These are phyloP conservation scores for Plectosphaerella plurivora DNA, from an alignment of 2,329 filamentous ascomycete species.

Conservation along the genomic window DNA sequence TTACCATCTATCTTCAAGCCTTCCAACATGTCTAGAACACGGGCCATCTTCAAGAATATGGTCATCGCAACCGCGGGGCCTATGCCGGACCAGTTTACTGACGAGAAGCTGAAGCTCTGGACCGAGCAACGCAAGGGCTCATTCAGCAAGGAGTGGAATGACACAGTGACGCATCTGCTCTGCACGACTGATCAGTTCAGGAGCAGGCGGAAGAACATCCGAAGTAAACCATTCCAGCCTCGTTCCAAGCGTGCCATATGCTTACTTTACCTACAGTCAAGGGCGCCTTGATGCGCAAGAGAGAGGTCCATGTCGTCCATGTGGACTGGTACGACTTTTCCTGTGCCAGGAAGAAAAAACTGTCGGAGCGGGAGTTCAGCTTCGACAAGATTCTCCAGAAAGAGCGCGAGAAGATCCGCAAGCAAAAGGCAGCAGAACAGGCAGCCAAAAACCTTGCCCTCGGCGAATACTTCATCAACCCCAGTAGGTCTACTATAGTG, in stretches of 20 bases:
- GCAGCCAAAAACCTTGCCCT: constrained; percentile 25
- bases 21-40: neutral
- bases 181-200: constrained; percentile 59
- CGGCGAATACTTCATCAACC: constrained; percentile 40
- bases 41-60: constrained; percentile 45
- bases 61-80: constrained; percentile 55
- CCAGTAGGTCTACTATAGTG: constrained; percentile 32
- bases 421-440: constrained; percentile 27
- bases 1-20: too few species aligned
- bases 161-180: constrained; percentile 68
- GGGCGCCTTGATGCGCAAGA: constrained; percentile 26
- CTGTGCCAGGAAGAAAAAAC: constrained; percentile 18
- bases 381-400: constrained; percentile 19
- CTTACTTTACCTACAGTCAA: constrained; percentile 23
- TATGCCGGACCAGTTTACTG: constrained; percentile 42
- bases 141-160: constrained; percentile 46
- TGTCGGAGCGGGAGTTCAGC: constrained; percentile 35
- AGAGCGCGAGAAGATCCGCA: constrained; percentile 25
- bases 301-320: constrained; percentile 34
- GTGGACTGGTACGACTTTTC: constrained; percentile 52
- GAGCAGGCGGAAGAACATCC: constrained; percentile 8
- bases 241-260: too few species aligned
- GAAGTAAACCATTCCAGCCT: constrained; percentile 2
- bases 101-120: constrained; percentile 62
- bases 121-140: constrained; percentile 56